phyloP scores from a whole-genome alignment of 176 grass and related monocot species.

The Poa annua region DNA sequence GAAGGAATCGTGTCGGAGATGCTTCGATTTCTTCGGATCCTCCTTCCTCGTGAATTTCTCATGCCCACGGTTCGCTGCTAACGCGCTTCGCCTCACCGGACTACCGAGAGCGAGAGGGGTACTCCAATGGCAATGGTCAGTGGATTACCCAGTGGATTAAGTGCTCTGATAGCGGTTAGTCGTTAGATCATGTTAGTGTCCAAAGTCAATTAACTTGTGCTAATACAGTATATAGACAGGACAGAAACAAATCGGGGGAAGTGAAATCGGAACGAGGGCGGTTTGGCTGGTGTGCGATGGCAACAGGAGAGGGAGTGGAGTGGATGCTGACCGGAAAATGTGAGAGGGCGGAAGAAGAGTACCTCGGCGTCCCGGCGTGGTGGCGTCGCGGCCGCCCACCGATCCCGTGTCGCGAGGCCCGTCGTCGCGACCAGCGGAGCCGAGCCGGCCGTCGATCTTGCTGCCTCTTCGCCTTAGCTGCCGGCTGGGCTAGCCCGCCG shows the following conservation, averaged over 20 bases:
- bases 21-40: no score
- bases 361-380: slow-evolving; percentile 27
- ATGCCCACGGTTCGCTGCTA: no score
- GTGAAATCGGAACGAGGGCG: neutral
- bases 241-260: slow-evolving; percentile 16
- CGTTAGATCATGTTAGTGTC: no score
- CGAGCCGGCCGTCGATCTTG: slow-evolving; percentile 29
- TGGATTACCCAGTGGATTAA: no score
- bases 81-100: no score
- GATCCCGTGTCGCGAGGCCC: neutral
- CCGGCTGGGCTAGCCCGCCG: neutral
- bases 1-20: no score
- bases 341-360: neutral
- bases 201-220: no score
- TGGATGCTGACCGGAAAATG: neutral
- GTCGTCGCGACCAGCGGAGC: neutral
- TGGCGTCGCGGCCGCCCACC: neutral
- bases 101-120: no score
- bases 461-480: neutral
- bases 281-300: neutral
- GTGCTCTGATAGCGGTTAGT: no score
- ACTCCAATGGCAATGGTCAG: no score
- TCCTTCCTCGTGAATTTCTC: no score
- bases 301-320: neutral
- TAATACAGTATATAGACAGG: no score